phyloP scores from a whole-genome alignment of 2,329 filamentous ascomycete species.

The Claviceps arundinis region DNA sequence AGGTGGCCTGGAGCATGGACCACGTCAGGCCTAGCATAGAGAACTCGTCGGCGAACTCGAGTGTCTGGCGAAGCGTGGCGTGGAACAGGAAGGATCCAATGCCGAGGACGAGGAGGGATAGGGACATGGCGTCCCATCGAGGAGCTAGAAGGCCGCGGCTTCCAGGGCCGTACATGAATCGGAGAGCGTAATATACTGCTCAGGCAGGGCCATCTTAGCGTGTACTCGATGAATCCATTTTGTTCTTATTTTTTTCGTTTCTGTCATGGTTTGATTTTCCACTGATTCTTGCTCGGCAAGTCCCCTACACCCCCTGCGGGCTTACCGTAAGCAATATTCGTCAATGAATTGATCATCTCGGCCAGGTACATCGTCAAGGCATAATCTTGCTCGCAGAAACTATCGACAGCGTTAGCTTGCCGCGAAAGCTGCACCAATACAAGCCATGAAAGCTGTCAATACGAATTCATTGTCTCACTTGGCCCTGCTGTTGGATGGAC shows the following conservation, averaged over 20 bases:
- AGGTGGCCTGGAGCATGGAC: constrained; percentile 36
- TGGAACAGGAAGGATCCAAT: constrained; percentile 30
- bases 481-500: constrained; percentile 25
- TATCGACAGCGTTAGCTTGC: constrained; percentile 6
- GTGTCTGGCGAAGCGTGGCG: constrained; percentile 27
- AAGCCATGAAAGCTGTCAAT: no score
- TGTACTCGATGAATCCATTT: neutral
- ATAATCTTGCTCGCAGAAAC: constrained; percentile 36
- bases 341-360: constrained; percentile 31
- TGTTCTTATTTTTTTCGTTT: neutral
- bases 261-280: neutral
- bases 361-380: constrained; percentile 27
- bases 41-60: constrained; percentile 41
- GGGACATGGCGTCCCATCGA: constrained; percentile 26
- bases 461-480: constrained; percentile 16
- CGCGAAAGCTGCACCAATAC: no score
- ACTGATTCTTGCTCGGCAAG: neutral
- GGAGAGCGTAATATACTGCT: constrained; percentile 29
- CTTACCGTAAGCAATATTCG: constrained; percentile 29
- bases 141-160: constrained; percentile 18
- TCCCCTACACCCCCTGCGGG: constrained; percentile 19
- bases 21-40: constrained; percentile 42
- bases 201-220: neutral
- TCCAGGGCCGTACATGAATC: constrained; percentile 21
- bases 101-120: constrained; percentile 27